Base-by-base conservation (phyloP, 1,139 yeast species). In the Yamadazyma epiphylla region DNA sequence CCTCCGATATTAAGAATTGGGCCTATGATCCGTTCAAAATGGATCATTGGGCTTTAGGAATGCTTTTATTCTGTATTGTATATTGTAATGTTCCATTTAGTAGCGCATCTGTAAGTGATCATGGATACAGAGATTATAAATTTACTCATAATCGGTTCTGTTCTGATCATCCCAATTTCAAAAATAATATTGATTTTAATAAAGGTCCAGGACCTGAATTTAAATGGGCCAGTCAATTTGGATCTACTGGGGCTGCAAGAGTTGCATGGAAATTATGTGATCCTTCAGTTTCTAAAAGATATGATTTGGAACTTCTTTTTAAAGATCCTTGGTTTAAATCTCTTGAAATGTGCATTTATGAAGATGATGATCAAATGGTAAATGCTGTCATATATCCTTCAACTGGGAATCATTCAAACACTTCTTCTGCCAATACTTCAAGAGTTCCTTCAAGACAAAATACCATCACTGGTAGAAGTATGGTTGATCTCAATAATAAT, bases 181-280 rank as follows among this genome's bases (percentile, higher is more conserved):
- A 73, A 48, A 67, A 63, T 33, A 67, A 67, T 30, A 60, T 60
- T 10, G 64, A 64, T 25, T 58, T 55, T 33, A 53, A 65, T 27
- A 60, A 55, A 39, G 86, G 86, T 0, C 87, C 87, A 2, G 85
- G 85, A 11, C 51, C 73, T 5, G 91, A 83, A 47, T 82, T 77
- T 46, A 70, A 71, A 44, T 71, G 77, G 62, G 81, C 85, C 0
- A 64, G 73, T 26, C 74, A 72, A 35, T 80, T 81, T 52, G 75
- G 72, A 19, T 65, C 70, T 29, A 52, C 71, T 1, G 78, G 78
- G 13, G 80, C 81, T 12, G 68, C 85, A 4, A 65, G 88, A 42
- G 77, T 77, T 5, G 86, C 87, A 5, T 81, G 89, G 88, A 73
- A 83, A 49, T 58, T 83, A 33, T 77, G 84, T 46, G 88, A 82